phyloP scores from a whole-genome alignment of 805 yeast species.

The Ogataea nitratoaversa region DNA sequence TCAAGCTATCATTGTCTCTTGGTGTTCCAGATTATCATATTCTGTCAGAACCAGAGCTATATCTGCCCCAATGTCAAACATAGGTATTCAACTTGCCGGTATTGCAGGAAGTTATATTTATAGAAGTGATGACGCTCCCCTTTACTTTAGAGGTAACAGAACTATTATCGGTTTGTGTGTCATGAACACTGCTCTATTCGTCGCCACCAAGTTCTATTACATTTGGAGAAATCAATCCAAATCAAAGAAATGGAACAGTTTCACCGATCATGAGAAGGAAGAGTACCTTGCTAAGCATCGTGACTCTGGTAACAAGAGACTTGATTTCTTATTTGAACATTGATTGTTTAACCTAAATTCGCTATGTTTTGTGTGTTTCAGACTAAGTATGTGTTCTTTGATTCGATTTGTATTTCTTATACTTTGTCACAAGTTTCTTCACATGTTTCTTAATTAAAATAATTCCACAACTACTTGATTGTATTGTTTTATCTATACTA shows the following conservation, averaged over 20 bases:
- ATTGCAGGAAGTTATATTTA: conserved; percentile 51
- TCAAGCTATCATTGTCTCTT: conserved; percentile 47
- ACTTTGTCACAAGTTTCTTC: no score
- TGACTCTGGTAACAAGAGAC: conserved; percentile 52
- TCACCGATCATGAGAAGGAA: conserved; percentile 43
- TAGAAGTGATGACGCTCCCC: conserved; percentile 50
- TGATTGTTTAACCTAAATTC: conserved; percentile 1
- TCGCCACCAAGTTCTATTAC: conserved; percentile 33
- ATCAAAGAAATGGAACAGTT: conserved; percentile 41
- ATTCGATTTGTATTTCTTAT: no score
- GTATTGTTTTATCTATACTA: no score
- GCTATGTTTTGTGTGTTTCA: neutral
- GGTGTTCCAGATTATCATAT: conserved; percentile 59
- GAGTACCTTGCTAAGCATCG: conserved; percentile 32
- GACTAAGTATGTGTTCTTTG: no score
- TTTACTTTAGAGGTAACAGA: conserved; percentile 50
- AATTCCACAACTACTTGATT: no score
- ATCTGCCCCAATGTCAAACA: conserved; percentile 55
- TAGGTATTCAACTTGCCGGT: conserved; percentile 48
- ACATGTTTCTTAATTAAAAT: no score
- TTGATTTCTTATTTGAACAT: conserved; percentile 34
- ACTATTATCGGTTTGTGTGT: conserved; percentile 33
- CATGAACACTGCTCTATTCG: conserved; percentile 26
- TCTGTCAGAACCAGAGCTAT: conserved; percentile 58
- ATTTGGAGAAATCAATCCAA: conserved; percentile 42